Evolutionary conservation across 2,329 filamentous ascomycete species (phyloP).

Genomic region (Exophiala phaeomuriformis): DNA sequence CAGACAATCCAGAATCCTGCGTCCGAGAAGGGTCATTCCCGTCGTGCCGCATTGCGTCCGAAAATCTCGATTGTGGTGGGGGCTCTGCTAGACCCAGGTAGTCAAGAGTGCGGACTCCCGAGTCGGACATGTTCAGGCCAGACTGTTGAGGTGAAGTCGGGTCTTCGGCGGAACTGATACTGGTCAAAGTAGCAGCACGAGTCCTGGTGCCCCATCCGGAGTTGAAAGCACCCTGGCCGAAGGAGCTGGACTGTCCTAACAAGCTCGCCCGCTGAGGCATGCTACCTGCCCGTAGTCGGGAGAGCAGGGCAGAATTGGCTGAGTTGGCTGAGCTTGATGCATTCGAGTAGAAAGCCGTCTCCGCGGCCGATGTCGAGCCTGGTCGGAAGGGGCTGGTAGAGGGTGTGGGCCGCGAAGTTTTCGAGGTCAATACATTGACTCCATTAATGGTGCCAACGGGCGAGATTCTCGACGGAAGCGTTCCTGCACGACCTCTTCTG

Average conservation of each 20-base stretch:
- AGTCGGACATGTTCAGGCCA: conserved; percentile 74
- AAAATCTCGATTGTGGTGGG: conserved; percentile 64
- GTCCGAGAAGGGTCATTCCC: conserved; percentile 46
- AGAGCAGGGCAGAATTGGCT: conserved; percentile 65
- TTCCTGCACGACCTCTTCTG: conserved; percentile 81
- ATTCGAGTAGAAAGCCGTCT: conserved; percentile 31
- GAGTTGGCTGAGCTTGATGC: conserved; percentile 45
- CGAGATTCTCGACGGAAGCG: conserved; percentile 90
- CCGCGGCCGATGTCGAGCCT: conserved; percentile 33
- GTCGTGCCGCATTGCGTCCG: conserved; percentile 60
- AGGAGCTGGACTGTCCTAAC: conserved; percentile 55
- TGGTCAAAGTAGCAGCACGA: conserved; percentile 79
- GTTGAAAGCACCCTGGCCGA: conserved; percentile 81
- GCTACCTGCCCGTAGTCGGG: conserved; percentile 80
- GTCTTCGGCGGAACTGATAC: conserved; percentile 78
- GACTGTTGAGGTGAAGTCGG: conserved; percentile 82
- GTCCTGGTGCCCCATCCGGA: conserved; percentile 82
- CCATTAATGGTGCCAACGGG: conserved; percentile 60
- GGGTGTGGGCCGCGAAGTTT: conserved; percentile 76
- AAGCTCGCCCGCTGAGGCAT: conserved; percentile 83
- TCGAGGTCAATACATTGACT: conserved; percentile 55
- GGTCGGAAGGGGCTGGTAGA: conserved; percentile 82
- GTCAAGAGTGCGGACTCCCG: conserved; percentile 86
- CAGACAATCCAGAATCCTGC: conserved; percentile 44
- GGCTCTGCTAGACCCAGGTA: conserved; percentile 93